phyloP scores from a whole-genome alignment of 257 asterid genomes.

The Solanum raphanifolium region DNA sequence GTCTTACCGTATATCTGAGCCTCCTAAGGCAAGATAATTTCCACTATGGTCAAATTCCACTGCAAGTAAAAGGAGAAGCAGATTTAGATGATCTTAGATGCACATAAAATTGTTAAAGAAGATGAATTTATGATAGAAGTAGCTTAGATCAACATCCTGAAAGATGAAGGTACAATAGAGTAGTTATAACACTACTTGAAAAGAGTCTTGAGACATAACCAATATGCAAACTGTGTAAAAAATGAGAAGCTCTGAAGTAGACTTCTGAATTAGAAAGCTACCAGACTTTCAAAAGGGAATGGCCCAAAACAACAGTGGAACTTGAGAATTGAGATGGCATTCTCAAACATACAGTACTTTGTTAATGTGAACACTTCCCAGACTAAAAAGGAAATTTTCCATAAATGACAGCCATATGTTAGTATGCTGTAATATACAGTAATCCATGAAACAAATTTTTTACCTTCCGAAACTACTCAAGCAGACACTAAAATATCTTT shows the following conservation, averaged over 20 bases:
- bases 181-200: not conserved
- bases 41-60: conserved; percentile 97
- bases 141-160: not conserved
- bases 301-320: not conserved
- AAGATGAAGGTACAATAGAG: not conserved
- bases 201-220: not conserved
- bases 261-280: not conserved
- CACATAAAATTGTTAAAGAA: not conserved
- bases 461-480: not conserved
- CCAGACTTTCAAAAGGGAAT: not conserved
- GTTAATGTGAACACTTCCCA: not conserved
- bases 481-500: not conserved
- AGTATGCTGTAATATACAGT: not conserved
- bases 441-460: not conserved
- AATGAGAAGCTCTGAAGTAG: not conserved
- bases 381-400: not conserved
- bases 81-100: not conserved
- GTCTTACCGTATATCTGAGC: conserved; percentile 72
- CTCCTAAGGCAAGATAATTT: conserved; percentile 86
- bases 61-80: conserved; percentile 18
- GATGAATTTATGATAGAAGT: not conserved
- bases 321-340: not conserved
- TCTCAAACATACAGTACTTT: not conserved
- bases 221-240: not conserved
- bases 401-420: not conserved